Base-by-base conservation (phyloP, 2,329 filamentous ascomycete species). In the Fusarium redolens region DNA sequence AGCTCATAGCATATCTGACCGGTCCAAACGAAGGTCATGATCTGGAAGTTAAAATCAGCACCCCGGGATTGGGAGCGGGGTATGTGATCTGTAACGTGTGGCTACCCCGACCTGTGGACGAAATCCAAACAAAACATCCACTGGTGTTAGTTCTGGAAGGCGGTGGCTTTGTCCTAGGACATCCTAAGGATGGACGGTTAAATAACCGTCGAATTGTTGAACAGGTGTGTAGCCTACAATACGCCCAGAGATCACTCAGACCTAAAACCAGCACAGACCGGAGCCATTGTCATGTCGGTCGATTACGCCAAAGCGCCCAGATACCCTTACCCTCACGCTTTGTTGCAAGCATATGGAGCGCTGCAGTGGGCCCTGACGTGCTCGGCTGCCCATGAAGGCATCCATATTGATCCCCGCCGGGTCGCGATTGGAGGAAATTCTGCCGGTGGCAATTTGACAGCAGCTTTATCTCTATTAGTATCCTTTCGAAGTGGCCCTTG, bases 211-310 rank as follows among this genome's bases (percentile, higher is more conserved):
- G 6, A 48, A 30, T 48, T 2, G 45, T 30, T 5, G 28, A 48
- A 0, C 9, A n/a, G 45, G 45, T 48, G 14, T 8, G 25, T 2
- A 3, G 1, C 9, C 2, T 7, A 15, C 1, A 5, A 2, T 3
- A 5, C 1, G 4, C 25, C 0, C 4, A 3, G 9, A 2, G 0
- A 11, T 30, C 3, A 4, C 25, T 15, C 18, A 1, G 4, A 15
- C 2, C 28, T n/a, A n/a, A 48, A 0, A 3, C 2, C 2, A 11
- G 5, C 18, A 4, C 0, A 48, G 45, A 48, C 45, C 0, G 9
- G 20, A n/a, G 45, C 28, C n/a, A 48, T 31, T 12, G 18, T 17
- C 4, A 30, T 30, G 3, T 48, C 18, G 1, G 18, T 30, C 0
- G 0, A 48, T 15, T n/a, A 48, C 13, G 28, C 18, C 13, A 48